phyloP scores from a whole-genome alignment of 768 basidiomycete species.

The Suillus placidus region DNA sequence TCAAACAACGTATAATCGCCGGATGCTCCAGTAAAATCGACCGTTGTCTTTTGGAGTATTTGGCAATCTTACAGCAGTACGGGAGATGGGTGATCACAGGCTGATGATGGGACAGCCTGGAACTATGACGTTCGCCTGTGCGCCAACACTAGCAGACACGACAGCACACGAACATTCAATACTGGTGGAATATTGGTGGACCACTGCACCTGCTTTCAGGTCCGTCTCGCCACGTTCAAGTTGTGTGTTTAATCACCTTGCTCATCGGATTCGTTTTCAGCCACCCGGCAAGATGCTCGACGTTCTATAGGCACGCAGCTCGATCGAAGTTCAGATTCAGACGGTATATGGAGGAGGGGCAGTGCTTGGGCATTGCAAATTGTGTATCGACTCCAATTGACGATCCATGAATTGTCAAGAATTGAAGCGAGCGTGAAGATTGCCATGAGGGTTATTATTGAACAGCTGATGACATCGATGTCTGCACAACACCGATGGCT shows the following conservation, averaged over 20 bases:
- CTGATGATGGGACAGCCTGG: slow-evolving; percentile 11
- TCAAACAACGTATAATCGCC: background rate
- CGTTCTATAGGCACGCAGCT: slow-evolving; percentile 20
- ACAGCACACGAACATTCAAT: slow-evolving; percentile 31
- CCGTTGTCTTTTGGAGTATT: background rate
- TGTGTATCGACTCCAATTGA: slow-evolving; percentile 28
- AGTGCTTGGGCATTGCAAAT: slow-evolving; percentile 19
- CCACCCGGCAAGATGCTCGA: slow-evolving; percentile 26
- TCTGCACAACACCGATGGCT: slow-evolving; percentile 16
- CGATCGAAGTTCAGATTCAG: slow-evolving; percentile 25
- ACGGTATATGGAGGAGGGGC: slow-evolving; percentile 24
- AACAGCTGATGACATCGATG: slow-evolving; percentile 17
- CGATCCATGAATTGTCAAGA: slow-evolving; percentile 22
- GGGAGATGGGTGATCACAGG: background rate
- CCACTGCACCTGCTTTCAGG: slow-evolving; percentile 30
- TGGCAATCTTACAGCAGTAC: background rate
- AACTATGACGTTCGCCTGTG: background rate
- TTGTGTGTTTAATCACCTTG: background rate
- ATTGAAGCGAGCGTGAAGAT: slow-evolving; percentile 29
- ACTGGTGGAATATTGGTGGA: slow-evolving; percentile 28
- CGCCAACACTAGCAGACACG: slow-evolving; percentile 26
- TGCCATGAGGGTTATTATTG: slow-evolving; percentile 27
- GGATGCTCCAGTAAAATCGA: background rate
- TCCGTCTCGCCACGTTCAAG: slow-evolving; percentile 3
- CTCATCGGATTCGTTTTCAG: slow-evolving; percentile 9